Evolutionary conservation across 805 yeast species (phyloP).

Genomic region (Yamadazyma olivae): DNA sequence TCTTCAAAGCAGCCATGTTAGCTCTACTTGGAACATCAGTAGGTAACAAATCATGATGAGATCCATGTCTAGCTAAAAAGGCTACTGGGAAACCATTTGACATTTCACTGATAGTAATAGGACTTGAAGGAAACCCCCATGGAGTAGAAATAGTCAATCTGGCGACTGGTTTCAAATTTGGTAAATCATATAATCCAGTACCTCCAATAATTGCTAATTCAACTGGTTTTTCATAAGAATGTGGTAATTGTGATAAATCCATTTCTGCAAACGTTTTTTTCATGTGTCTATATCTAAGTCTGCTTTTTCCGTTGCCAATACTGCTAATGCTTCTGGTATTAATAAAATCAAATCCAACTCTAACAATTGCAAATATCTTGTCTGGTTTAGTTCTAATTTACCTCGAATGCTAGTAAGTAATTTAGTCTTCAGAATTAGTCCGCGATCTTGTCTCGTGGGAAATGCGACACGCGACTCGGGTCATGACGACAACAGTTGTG

Average conservation of each 20-base stretch:
- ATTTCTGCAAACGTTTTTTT: slow-evolving; percentile 4
- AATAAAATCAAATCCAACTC: too few species aligned
- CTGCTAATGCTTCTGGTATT: too few species aligned
- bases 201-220: slow-evolving; percentile 93
- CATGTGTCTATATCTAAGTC: too few species aligned
- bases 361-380: too few species aligned
- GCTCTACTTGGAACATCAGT: slow-evolving; percentile 91
- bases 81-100: slow-evolving; percentile 80
- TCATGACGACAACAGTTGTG: too few species aligned
- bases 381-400: too few species aligned
- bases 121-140: slow-evolving; percentile 96
- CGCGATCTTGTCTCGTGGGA: too few species aligned
- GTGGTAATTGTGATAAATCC: slow-evolving; percentile 34
- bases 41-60: slow-evolving; percentile 85
- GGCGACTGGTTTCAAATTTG: slow-evolving; percentile 82
- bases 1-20: slow-evolving; percentile 92
- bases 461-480: too few species aligned
- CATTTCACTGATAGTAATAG: slow-evolving; percentile 87
- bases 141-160: slow-evolving; percentile 82
- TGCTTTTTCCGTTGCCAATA: too few species aligned
- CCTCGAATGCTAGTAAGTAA: too few species aligned
- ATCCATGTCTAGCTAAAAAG: slow-evolving; percentile 92
- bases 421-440: too few species aligned
- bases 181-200: slow-evolving; percentile 91
- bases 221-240: slow-evolving; percentile 61